A percentile compares a stretch with the other conserved stretches of the same genome.
phyloP scores from a whole-genome alignment of 257 asterid genomes.

The Capsicum rhomboideum region DNA sequence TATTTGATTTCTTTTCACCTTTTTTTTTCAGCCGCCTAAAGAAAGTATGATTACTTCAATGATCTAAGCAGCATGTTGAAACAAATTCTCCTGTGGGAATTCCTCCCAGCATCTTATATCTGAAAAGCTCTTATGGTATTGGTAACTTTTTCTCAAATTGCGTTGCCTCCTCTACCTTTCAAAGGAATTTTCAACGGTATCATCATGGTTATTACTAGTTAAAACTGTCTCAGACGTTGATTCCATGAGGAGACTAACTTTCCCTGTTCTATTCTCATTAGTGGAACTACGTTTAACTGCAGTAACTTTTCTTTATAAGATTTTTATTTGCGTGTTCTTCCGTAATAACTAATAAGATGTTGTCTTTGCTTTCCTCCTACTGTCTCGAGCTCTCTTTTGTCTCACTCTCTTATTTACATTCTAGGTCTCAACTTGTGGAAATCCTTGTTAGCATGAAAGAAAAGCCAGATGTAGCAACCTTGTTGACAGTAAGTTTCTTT shows the following conservation, averaged over 20 bases:
- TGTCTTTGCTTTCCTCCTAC: not conserved
- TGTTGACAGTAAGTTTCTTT: conserved; percentile 50
- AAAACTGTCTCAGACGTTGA: not conserved
- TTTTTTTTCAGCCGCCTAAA: not conserved
- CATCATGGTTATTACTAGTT: not conserved
- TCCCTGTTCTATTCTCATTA: not conserved
- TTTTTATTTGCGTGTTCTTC: not conserved
- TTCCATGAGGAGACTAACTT: not conserved
- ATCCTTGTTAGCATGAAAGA: conserved; percentile 87
- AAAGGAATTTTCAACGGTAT: not conserved
- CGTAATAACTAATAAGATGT: not conserved
- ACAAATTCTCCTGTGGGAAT: not conserved
- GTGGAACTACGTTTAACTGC: not conserved
- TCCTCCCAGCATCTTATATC: not conserved
- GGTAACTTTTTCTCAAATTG: not conserved
- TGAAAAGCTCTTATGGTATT: not conserved
- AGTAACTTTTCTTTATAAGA: not conserved
- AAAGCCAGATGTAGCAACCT: conserved; percentile 91
- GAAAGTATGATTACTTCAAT: not conserved
- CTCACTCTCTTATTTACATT: conserved; percentile 6
- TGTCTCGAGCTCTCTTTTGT: not conserved
- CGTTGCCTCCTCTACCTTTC: not conserved
- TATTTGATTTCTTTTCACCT: conserved; percentile 1
- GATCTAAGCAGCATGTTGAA: not conserved
- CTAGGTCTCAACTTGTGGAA: conserved; percentile 61